Evolutionary conservation across 2,329 filamentous ascomycete genomes (phyloP), one percentile per base, ranked within the genome.

Genomic region (Trichoderma sp.): DNA sequence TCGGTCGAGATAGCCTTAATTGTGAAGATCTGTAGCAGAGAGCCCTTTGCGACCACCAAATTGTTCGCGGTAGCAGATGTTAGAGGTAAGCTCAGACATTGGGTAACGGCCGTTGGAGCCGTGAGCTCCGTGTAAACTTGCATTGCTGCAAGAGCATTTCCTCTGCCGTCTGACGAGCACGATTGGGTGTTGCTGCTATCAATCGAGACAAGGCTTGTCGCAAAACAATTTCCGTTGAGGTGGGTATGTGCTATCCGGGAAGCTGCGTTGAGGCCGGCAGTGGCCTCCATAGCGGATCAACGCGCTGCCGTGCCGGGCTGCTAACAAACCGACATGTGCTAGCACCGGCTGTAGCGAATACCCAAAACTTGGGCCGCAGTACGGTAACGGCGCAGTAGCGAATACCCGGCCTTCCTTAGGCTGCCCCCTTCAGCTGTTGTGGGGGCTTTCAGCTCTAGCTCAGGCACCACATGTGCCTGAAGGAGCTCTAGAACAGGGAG

Each of bases 41-140:
- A 97, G 70, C 93, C 94, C 83, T 94, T 97, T 76, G 93, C 94
- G 81, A 99, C 89, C 74, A 97, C 85, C 73, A 99, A 88, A 79
- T 98, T 97, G 79, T 87, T 91, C 75, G 92, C 89, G 72, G 90
- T 86, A 61, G 92, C 82, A 58, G 91, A 91, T 58, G 91, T 86
- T 77, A 99, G 94, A 43, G 94, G 88, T 52, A 97, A 82, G 70
- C 85, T 87, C 76, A 97, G 83, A 72, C 94, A 93, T 83, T 97
- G 92, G 76, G 93, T 94, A 82, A 98, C 94, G 79, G 94, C 94
- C 79, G 94, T 96, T 67, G 96, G 94, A 84, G 95, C 92, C 80
- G 93, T 90, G 79, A 99, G 86, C 86, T 99, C 96, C 77, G 93
- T 94, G 83, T 98, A 98, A 86, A 93, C 97, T 88, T 98, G 95